Conservation (phyloP, 257 asterid species). For the Solanum phureja region DNA sequence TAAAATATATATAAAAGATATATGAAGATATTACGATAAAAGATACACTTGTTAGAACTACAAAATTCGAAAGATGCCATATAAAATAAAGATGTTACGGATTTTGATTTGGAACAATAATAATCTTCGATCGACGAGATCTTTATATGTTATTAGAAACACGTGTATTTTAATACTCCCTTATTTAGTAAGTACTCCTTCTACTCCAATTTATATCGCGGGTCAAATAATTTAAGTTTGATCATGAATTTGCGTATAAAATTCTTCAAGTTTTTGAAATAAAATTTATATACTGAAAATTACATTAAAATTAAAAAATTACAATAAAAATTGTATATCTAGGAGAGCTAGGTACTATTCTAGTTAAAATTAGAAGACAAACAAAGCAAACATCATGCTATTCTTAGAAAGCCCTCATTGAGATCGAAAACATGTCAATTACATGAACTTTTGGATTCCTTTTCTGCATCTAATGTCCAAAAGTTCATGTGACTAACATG, state of each 20-base stretch:
- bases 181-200: not conserved
- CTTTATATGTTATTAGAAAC: not conserved
- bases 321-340: no score
- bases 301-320: no score
- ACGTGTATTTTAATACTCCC: not conserved
- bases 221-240: not conserved
- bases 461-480: not conserved
- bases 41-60: not conserved
- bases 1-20: not conserved
- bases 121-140: not conserved
- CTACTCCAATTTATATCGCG: no score
- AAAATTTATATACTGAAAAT: no score
- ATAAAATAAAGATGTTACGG: not conserved
- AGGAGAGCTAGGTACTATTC: not conserved
- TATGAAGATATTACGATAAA: not conserved
- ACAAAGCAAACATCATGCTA: not conserved
- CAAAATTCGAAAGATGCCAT: not conserved
- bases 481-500: not conserved
- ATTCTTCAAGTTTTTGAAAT: no score
- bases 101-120: not conserved
- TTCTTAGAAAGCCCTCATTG: not conserved
- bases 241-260: no score
- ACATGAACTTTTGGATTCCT: not conserved
- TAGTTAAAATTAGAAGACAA: not conserved
- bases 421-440: not conserved